A percentile compares a stretch with the other conserved stretches of the same genome.
phyloP scores from a whole-genome alignment of 176 grass and related monocot species.

The Hsuehochloa calcarea region DNA sequence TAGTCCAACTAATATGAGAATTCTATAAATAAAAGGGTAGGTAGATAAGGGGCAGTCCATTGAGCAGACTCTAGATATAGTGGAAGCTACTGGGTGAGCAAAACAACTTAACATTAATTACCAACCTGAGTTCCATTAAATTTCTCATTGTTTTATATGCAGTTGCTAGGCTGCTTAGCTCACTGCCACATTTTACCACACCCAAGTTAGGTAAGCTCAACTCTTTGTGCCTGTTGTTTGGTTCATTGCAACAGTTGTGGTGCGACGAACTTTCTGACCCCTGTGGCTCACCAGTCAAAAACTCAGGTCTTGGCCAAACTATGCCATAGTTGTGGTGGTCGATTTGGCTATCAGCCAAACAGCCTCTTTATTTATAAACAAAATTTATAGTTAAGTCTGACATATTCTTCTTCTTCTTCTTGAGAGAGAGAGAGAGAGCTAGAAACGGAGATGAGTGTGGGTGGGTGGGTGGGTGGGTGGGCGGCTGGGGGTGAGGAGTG shows the following conservation, averaged over 20 bases:
- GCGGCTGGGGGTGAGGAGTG: not conserved
- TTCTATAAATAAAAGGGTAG: not conserved
- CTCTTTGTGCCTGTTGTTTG: not conserved
- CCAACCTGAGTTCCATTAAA: not conserved
- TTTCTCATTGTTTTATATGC: not conserved
- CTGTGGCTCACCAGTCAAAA: not conserved
- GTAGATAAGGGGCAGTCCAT: not conserved
- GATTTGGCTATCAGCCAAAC: not conserved
- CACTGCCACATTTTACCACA: not conserved
- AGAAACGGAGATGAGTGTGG: not conserved
- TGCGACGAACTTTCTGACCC: not conserved
- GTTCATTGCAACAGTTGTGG: not conserved
- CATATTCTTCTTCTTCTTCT: not conserved
- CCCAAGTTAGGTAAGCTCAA: not conserved
- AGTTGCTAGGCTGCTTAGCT: not conserved
- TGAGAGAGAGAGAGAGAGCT: not conserved
- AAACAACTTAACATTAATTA: not conserved
- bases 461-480: not conserved
- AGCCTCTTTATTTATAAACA: not conserved
- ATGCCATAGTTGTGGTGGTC: not conserved
- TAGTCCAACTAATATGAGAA: constrained; percentile 7
- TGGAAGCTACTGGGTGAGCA: not conserved
- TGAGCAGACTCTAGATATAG: not conserved
- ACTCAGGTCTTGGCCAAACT: not conserved
- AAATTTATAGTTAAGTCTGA: not conserved